Evolutionary conservation across 371 early-diverging fungal genomes (phyloP).

Genomic region (Lichtheimia hyalospora): DNA sequence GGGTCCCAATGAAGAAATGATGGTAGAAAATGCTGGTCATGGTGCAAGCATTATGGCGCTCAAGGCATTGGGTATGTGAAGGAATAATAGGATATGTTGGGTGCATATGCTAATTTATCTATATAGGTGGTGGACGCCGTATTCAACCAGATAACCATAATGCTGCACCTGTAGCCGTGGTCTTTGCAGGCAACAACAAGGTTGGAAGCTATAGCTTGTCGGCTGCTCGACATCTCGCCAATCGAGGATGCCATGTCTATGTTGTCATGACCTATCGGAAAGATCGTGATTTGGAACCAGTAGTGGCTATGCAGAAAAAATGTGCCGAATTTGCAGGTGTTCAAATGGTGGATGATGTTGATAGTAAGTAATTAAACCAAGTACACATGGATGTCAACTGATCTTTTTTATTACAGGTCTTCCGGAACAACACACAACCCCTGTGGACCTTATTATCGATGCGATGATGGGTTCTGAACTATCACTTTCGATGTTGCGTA

Average conservation of each 20-base stretch:
- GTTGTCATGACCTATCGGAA: constrained; percentile 57
- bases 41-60: constrained; percentile 72
- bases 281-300: constrained; percentile 15
- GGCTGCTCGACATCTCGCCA: constrained; percentile 77
- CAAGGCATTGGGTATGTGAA: constrained; percentile 42
- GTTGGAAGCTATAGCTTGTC: constrained; percentile 75
- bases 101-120: background rate
- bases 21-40: constrained; percentile 83
- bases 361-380: constrained; percentile 20
- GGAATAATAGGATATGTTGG: background rate
- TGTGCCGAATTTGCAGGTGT: constrained; percentile 36
- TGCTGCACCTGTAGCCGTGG: constrained; percentile 68
- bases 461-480: constrained; percentile 67
- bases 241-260: constrained; percentile 73
- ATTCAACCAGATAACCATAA: constrained; percentile 77
- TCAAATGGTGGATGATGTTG: constrained; percentile 21
- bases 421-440: constrained; percentile 52
- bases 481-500: constrained; percentile 50
- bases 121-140: constrained; percentile 68
- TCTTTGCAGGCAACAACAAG: constrained; percentile 76
- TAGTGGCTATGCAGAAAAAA: constrained; percentile 20
- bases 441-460: constrained; percentile 82
- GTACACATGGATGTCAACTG: background rate
- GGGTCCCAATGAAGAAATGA: constrained; percentile 68
- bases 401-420: constrained; percentile 23